Evolutionary conservation across 1,284 basidiomycete species (phyloP).

Genomic region (Meira nashicola): DNA sequence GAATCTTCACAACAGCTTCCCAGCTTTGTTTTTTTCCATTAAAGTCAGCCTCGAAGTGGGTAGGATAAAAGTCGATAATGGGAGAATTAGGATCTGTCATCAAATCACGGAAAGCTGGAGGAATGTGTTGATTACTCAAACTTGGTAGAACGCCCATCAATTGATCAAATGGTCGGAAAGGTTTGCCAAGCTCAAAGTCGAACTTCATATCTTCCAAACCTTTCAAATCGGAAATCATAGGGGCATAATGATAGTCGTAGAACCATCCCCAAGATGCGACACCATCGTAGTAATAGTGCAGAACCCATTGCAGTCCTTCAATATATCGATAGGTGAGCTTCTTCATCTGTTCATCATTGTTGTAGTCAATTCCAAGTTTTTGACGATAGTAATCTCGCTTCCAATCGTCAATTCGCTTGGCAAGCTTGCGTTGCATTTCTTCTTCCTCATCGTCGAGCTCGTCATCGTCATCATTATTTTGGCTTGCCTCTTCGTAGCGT

Average conservation of each 20-base stretch:
- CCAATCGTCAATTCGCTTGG: conserved; percentile 85
- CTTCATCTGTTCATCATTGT: conserved; percentile 58
- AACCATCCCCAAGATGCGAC: conserved; percentile 99
- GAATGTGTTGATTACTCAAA: conserved; percentile 82
- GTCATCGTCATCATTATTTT: conserved; percentile 25
- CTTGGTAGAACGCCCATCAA: conserved; percentile 95
- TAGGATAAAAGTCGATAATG: conserved; percentile 91
- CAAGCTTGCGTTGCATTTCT: conserved; percentile 66
- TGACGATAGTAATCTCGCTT: conserved; percentile 78
- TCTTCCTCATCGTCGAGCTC: conserved; percentile 18
- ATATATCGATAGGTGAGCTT: conserved; percentile 63
- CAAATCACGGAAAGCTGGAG: conserved; percentile 79
- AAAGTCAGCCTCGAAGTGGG: conserved; percentile 82
- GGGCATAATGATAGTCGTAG: conserved; percentile 93
- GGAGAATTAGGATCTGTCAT: conserved; percentile 82
- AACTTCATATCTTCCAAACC: conserved; percentile 75
- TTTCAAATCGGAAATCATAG: conserved; percentile 67
- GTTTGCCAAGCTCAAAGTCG: conserved; percentile 76
- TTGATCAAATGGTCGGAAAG: conserved; percentile 92
- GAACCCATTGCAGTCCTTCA: conserved; percentile 96
- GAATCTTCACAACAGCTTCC: conserved; percentile 98
- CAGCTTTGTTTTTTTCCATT: conserved; percentile 98
- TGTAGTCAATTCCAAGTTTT: conserved; percentile 51
- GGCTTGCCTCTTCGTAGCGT: conserved; percentile 75
- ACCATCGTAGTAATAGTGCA: conserved; percentile 97